Evolutionary conservation across 495 filamentous ascomycete genomes (phyloP), one percentile per base, ranked within the genome.

Genomic region (Xylaria grammica): DNA sequence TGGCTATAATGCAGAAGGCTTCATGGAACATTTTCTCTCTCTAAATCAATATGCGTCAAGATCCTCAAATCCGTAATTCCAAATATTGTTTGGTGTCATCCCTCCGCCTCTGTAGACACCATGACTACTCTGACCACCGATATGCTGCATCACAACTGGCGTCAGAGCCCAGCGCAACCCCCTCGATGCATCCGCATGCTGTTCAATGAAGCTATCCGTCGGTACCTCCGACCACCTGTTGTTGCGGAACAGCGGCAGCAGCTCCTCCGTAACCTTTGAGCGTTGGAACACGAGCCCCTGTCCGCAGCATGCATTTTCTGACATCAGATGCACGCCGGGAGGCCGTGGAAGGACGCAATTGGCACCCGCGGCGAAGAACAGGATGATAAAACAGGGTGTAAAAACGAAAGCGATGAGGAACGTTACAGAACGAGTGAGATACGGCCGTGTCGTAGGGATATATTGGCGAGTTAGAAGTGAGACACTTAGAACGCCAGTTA

Each of bases 91-190:
- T 17, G 59, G 48, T 24, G 27, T 63, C 38, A 0, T 55, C 68
- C 55, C 68, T 68, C 4, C 42, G 52, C 27, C 49, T n/a, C n/a
- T n/a, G n/a, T n/a, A n/a, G n/a, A n/a, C 68, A 4, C 48, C 50
- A 40, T 71, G 65, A 15, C 67, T 70, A 34, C 71, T 75, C 30
- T 66, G 74, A 9, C 69, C 60, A 13, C 83, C 83, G 22, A 84
- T 76, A 74, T 86, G 83, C 68, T 83, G 82, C 56, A 86, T 67
- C 32, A 84, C 67, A 52, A 72, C 78, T 0, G 83, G 83, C 6
- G 76, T 79, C 45, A 80, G 30, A 17, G 81, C 82, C 79, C 76
- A 84, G 15, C 83, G 70, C 70, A 72, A 36, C 1, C 62, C 57
- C 1, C 53, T 63, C 2, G 63, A 69, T 22, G 29, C 36, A 40